These are phyloP conservation scores for Chara braunii DNA, from an alignment of 139 green algal genomes.

Conservation along the genomic window DNA sequence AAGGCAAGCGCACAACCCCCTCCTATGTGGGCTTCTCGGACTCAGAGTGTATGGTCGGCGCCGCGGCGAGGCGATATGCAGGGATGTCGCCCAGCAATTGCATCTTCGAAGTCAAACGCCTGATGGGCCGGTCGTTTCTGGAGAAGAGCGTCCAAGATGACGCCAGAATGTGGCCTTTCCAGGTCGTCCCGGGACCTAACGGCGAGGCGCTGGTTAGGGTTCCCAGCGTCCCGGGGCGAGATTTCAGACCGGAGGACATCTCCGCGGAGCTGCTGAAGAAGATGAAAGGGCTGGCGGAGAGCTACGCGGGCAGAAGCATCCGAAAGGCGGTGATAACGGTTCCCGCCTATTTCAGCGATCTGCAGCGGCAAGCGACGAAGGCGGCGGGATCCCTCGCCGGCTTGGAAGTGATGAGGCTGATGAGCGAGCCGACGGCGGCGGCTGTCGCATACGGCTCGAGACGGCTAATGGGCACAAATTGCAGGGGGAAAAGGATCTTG, in stretches of 20 bases:
- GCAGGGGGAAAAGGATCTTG: constrained; percentile 22
- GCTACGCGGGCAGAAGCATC: constrained; percentile 66
- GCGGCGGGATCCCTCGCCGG: constrained; percentile 58
- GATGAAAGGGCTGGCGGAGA: constrained; percentile 78
- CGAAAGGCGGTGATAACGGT: constrained; percentile 77
- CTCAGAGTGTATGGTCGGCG: no score
- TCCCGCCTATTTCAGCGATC: constrained; percentile 96
- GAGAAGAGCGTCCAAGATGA: no score
- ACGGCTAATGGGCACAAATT: constrained; percentile 45
- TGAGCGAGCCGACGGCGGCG: constrained; percentile 38
- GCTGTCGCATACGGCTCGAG: constrained; percentile 40
- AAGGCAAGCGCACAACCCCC: no score
- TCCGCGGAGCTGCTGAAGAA: constrained; percentile 91
- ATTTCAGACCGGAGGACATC: constrained; percentile 96
- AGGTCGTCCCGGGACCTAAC: no score
- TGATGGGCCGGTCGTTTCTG: no score
- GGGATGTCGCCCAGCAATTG: no score
- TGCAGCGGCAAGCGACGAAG: constrained; percentile 60
- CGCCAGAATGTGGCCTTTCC: no score
- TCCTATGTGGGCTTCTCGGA: no score
- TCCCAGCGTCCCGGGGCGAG: no score
- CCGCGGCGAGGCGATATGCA: no score
- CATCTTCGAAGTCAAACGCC: no score
- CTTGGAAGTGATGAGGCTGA: constrained; percentile 32
- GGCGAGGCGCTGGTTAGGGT: no score